Conservation (phyloP, 2,329 filamentous ascomycete species). For the Orbilia ellipsospora region DNA sequence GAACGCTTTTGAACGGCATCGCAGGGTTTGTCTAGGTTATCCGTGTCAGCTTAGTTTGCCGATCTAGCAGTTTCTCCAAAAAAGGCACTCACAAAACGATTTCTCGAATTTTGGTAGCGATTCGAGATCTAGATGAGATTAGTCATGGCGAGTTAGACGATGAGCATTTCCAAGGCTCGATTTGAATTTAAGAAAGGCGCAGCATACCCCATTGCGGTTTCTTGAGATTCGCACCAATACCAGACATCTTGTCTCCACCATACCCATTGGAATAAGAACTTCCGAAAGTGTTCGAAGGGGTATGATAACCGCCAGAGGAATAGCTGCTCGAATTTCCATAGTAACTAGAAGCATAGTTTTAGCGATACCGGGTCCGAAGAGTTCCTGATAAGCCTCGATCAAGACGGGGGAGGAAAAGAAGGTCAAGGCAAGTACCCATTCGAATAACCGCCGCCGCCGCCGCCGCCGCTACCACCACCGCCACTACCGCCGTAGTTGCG, state of each 20-base stretch:
- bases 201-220: constrained; percentile 85
- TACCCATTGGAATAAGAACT: constrained; percentile 63
- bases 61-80: background rate
- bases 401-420: background rate
- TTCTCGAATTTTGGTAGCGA: constrained; percentile 96
- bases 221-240: constrained; percentile 87
- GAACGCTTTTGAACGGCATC: constrained; percentile 75
- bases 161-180: background rate
- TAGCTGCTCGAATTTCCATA: constrained; percentile 66
- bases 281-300: constrained; percentile 59
- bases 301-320: constrained; percentile 61
- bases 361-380: constrained; percentile 4
- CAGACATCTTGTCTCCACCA: constrained; percentile 89
- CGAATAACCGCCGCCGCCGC: constrained; percentile 22
- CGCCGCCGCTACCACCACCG: constrained; percentile 14
- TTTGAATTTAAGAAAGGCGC: constrained; percentile 58
- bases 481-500: constrained; percentile 43
- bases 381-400: background rate
- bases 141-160: constrained; percentile 13
- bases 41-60: background rate
- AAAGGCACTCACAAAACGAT: constrained; percentile 74
- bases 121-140: constrained; percentile 71
- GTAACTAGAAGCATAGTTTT: constrained; percentile 56
- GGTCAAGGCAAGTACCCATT: constrained; percentile 28
- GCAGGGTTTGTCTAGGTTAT: constrained; percentile 49